A percentile compares a stretch with the other conserved stretches of the same genome.
These are phyloP conservation scores for Gyrodon lividus DNA, from an alignment of 768 basidiomycete species.

Conservation along the genomic window DNA sequence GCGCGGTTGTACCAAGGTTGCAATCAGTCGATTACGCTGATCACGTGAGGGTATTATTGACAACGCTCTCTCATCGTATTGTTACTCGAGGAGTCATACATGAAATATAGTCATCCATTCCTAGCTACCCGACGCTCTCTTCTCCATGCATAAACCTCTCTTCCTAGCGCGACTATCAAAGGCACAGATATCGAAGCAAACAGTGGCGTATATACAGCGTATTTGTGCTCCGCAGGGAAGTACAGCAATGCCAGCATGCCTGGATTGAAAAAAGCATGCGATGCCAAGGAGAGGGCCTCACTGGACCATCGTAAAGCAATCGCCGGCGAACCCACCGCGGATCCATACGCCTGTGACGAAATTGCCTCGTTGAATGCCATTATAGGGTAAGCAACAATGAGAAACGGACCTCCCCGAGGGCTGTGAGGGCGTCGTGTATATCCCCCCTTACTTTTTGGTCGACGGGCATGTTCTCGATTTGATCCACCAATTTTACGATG, in stretches of 20 bases:
- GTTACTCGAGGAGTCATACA: neutral
- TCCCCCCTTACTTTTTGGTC: conserved; percentile 72
- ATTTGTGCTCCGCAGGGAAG: conserved; percentile 97
- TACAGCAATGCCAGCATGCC: conserved; percentile 95
- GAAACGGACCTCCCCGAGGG: conserved; percentile 66
- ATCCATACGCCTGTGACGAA: conserved; percentile 23
- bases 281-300: conserved; percentile 62
- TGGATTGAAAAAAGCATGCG: conserved; percentile 93
- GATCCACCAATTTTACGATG: conserved; percentile 79
- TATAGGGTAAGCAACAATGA: neutral
- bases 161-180: conserved; percentile 67
- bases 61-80: conserved; percentile 7
- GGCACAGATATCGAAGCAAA: conserved; percentile 91
- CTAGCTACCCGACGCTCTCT: conserved; percentile 14
- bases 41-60: conserved; percentile 32
- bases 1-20: conserved; percentile 9
- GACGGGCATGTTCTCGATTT: conserved; percentile 93
- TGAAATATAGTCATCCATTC: conserved; percentile 11
- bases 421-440: conserved; percentile 65
- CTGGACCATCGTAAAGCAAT: conserved; percentile 58
- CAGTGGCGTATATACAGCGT: conserved; percentile 92
- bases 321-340: conserved; percentile 17
- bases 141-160: conserved; percentile 71
- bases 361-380: conserved; percentile 8
- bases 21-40: conserved; percentile 13